Conservation (phyloP, 768 basidiomycete genomes). For the Amanita brunnescens region DNA sequence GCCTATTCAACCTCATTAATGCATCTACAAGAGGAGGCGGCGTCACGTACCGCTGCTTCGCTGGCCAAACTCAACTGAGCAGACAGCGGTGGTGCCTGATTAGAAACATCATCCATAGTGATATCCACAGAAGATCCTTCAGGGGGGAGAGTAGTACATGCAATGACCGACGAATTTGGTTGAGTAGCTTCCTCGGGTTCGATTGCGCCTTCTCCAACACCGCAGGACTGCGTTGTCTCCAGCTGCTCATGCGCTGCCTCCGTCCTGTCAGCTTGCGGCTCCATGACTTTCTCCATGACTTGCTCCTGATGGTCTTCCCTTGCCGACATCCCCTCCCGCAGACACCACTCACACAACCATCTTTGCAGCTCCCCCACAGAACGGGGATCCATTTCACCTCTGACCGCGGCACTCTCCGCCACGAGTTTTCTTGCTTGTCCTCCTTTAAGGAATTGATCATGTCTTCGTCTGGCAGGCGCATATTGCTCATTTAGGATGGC, state of each 20-base stretch:
- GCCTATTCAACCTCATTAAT: not conserved
- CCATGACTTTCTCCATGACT: not conserved
- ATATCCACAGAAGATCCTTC: not conserved
- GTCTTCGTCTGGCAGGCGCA: constrained; percentile 38
- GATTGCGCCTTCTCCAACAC: not conserved
- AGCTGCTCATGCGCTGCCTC: not conserved
- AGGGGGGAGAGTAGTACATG: not conserved
- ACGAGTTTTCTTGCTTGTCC: constrained; percentile 37
- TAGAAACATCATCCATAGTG: not conserved
- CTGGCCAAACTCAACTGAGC: not conserved
- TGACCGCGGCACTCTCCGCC: constrained; percentile 23
- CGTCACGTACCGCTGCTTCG: not conserved
- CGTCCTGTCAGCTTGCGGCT: not conserved
- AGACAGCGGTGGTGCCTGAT: not conserved
- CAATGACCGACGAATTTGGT: not conserved
- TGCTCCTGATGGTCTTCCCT: not conserved
- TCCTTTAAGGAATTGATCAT: constrained; percentile 51
- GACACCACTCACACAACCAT: constrained; percentile 34
- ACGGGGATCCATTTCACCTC: constrained; percentile 34
- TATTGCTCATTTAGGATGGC: constrained; percentile 53
- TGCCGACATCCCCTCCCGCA: constrained; percentile 21
- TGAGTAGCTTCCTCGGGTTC: not conserved
- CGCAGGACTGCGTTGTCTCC: not conserved
- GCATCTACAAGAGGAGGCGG: not conserved
- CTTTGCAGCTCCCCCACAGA: constrained; percentile 28